Conservation (phyloP, 2,329 filamentous ascomycete species). For the Neodidymelliopsis sp. region DNA sequence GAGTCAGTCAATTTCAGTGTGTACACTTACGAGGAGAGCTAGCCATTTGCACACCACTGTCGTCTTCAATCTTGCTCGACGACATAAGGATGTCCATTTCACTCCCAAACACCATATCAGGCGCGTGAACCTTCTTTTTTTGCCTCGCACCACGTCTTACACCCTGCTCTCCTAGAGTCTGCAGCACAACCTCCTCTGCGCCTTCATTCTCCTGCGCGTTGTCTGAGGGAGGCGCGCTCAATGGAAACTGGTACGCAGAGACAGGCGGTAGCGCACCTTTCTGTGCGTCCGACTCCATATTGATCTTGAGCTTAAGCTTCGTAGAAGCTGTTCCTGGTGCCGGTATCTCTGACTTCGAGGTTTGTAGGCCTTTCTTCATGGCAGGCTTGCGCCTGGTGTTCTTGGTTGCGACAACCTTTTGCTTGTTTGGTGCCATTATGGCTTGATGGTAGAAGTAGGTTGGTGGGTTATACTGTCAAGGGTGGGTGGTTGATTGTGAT, state of each 20-base stretch:
- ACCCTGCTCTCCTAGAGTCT: background rate
- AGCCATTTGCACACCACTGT: background rate
- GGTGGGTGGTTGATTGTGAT: no score
- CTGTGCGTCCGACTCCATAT: background rate
- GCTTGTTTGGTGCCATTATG: conserved; percentile 6
- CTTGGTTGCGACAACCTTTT: conserved; percentile 5
- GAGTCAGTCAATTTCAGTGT: no score
- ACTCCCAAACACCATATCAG: conserved; percentile 11
- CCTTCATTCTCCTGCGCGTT: background rate
- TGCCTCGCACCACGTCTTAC: background rate
- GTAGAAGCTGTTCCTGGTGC: no score
- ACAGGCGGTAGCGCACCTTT: background rate
- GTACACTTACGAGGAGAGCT: conserved; percentile 7
- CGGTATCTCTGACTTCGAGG: background rate
- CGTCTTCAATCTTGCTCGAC: background rate
- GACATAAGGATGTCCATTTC: conserved; percentile 12
- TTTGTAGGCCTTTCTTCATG: background rate
- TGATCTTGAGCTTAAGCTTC: conserved; percentile 3
- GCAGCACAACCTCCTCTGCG: background rate
- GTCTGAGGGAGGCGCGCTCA: conserved; percentile 6
- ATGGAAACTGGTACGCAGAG: background rate
- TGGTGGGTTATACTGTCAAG: no score
- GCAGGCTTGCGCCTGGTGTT: background rate
- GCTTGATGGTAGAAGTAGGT: no score
- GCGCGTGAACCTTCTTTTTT: background rate